Evolutionary conservation across 1,284 basidiomycete genomes (phyloP).

Genomic region (Tylopilus orsonianus): DNA sequence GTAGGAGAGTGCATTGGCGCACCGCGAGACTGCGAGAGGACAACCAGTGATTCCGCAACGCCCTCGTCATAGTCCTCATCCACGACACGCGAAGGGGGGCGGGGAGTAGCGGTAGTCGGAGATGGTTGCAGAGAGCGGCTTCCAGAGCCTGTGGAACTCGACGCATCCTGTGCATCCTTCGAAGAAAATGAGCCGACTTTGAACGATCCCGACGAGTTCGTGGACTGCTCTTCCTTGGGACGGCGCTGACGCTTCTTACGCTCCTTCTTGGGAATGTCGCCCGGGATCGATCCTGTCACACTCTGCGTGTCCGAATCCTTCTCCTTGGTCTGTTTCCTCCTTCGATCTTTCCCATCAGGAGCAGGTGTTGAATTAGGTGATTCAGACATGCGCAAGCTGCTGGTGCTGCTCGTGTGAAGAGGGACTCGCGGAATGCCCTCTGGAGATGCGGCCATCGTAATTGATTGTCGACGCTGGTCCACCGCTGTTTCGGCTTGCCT

Average conservation of each 20-base stretch:
- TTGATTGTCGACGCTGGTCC: conserved; percentile 28
- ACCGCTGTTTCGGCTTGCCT: conserved; percentile 24
- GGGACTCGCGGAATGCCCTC: conserved; percentile 34
- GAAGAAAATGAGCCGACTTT: conserved; percentile 38
- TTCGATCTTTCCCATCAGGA: conserved; percentile 32
- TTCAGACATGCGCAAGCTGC: conserved; percentile 38
- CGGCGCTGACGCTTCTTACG: conserved; percentile 39
- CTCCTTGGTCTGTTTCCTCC: conserved; percentile 34
- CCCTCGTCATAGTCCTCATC: conserved; percentile 86
- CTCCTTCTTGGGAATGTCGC: conserved; percentile 42
- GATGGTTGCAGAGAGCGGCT: conserved; percentile 66
- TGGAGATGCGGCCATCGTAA: conserved; percentile 32
- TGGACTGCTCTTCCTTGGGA: conserved; percentile 38
- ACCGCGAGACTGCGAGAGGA: conserved; percentile 42
- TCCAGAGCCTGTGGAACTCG: conserved; percentile 60
- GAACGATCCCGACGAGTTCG: conserved; percentile 34
- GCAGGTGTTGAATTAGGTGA: conserved; percentile 40
- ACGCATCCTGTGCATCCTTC: conserved; percentile 55
- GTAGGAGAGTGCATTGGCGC: conserved; percentile 47
- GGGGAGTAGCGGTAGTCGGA: conserved; percentile 57
- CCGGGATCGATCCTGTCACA: conserved; percentile 26
- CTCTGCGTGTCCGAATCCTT: conserved; percentile 44
- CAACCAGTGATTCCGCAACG: conserved; percentile 70
- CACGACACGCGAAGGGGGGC: conserved; percentile 60
- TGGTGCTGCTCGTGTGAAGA: conserved; percentile 23